Evolutionary conservation across 306 rosid genomes (phyloP).

Genomic region (apple (Malus domestica)): ASM211411v1 NC_041789.1:26241501-26242000

Average conservation of each 20-base stretch:
- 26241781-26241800: neutral
- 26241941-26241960: neutral
- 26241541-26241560: no score
- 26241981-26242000: accelerated
- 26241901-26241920: conserved; percentile 52
- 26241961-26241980: no score
- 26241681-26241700: neutral
- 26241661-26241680: no score
- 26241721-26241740: neutral
- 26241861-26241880: conserved; percentile 32
- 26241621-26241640: no score
- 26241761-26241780: neutral
- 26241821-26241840: conserved; percentile 15
- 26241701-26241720: neutral
- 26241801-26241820: conserved; percentile 10
- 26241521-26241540: neutral
- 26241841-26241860: conserved; percentile 14
- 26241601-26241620: no score
- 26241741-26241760: neutral
- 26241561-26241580: no score
- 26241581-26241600: no score
- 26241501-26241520: neutral
- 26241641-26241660: no score
- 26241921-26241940: conserved; percentile 57
- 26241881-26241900: conserved; percentile 31